Evolutionary conservation across 768 basidiomycete species (phyloP).

Genomic region (Crucibulum laeve): DNA sequence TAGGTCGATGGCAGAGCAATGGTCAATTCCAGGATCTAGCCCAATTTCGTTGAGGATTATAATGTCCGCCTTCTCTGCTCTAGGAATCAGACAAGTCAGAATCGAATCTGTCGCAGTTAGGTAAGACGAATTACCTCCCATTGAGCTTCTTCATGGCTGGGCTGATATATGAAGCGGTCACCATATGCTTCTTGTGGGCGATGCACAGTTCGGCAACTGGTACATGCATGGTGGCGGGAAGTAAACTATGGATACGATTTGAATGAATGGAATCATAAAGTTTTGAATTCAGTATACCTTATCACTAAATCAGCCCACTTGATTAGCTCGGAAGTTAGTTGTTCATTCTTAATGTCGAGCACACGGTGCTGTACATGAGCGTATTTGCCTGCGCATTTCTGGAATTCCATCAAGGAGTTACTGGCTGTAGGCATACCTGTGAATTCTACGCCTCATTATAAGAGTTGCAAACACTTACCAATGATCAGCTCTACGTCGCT

Average conservation of each 20-base stretch:
- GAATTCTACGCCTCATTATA: slow-evolving; percentile 5
- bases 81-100: slow-evolving; percentile 8
- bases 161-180: slow-evolving; percentile 91
- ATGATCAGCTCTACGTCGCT: slow-evolving; percentile 67
- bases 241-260: slow-evolving; percentile 43
- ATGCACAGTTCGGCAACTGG: slow-evolving; percentile 73
- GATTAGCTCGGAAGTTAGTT: slow-evolving; percentile 48
- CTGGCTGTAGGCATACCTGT: slow-evolving; percentile 49
- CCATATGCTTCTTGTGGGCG: slow-evolving; percentile 61
- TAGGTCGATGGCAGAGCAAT: slow-evolving; percentile 78
- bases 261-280: not conserved
- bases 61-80: slow-evolving; percentile 60
- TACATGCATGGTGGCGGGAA: slow-evolving; percentile 76
- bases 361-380: slow-evolving; percentile 50
- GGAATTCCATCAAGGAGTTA: slow-evolving; percentile 60
- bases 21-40: slow-evolving; percentile 87
- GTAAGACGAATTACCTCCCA: slow-evolving; percentile 37
- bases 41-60: slow-evolving; percentile 88
- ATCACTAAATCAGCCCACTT: slow-evolving; percentile 72
- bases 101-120: not conserved
- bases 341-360: slow-evolving; percentile 53
- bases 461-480: slow-evolving; percentile 45
- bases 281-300: slow-evolving; percentile 46
- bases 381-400: slow-evolving; percentile 38
- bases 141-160: slow-evolving; percentile 68